Conservation (phyloP, 148 eudicot genomes). For the Vaccinium macrocarpon region DNA sequence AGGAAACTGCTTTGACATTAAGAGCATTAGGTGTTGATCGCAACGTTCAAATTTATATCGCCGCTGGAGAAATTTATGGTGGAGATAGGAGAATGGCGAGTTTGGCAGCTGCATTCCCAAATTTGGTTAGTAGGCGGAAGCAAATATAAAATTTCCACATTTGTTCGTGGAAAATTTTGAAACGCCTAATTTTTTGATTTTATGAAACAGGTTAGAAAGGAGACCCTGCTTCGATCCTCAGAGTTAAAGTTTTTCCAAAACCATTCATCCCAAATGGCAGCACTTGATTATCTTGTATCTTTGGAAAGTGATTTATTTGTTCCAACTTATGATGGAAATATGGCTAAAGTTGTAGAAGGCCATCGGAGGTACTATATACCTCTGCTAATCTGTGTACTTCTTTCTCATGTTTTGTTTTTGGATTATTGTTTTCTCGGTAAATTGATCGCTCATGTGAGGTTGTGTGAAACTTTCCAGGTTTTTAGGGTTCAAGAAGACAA, state of each 20-base stretch:
- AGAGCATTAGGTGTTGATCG: conserved; percentile 57
- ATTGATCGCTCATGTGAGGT: background rate
- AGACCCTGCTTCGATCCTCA: conserved; percentile 52
- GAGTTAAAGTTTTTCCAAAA: conserved; percentile 64
- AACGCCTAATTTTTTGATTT: conserved; percentile 2
- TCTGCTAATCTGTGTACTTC: background rate
- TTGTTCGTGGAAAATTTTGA: background rate
- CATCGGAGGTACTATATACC: conserved; percentile 59
- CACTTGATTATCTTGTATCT: conserved; percentile 68
- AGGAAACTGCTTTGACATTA: conserved; percentile 60
- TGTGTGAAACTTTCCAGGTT: conserved; percentile 34
- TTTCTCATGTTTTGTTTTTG: background rate
- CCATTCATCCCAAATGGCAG: conserved; percentile 82
- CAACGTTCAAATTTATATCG: conserved; percentile 61
- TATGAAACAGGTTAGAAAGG: conserved; percentile 62
- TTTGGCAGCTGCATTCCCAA: conserved; percentile 54
- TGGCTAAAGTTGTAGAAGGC: conserved; percentile 88
- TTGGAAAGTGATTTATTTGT: conserved; percentile 73
- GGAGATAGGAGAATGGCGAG: conserved; percentile 56
- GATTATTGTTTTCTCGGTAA: background rate
- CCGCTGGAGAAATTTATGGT: conserved; percentile 73
- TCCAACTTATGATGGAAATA: conserved; percentile 80
- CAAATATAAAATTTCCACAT: background rate
- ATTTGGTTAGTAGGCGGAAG: conserved; percentile 50
- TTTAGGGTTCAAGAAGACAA: conserved; percentile 53